Percentiles rank a stretch among this genome's conserved stretches.
Evolutionary conservation across 2,329 filamentous ascomycete genomes (phyloP).

Genomic region (Mycosphaerella sp.): DNA sequence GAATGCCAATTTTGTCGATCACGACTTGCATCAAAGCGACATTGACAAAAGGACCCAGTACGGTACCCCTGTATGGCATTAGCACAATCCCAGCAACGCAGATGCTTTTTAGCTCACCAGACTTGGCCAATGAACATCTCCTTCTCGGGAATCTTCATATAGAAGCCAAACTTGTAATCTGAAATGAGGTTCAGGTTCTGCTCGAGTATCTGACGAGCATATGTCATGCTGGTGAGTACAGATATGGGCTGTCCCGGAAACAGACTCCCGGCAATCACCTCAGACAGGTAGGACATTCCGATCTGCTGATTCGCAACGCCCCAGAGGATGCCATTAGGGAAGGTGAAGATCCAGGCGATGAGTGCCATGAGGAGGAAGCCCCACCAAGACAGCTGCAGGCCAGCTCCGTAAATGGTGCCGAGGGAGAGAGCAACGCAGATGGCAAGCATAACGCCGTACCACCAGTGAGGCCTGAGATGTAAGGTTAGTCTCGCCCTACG

Average conservation of each 20-base stretch:
- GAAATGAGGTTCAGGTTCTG: conserved; percentile 33
- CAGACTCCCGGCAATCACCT: conserved; percentile 29
- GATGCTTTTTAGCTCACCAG: background rate
- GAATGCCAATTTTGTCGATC: conserved; percentile 36
- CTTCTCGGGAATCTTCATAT: conserved; percentile 36
- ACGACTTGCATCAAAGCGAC: conserved; percentile 33
- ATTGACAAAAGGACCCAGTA: conserved; percentile 15
- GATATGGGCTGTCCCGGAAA: conserved; percentile 31
- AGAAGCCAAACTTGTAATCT: conserved; percentile 37
- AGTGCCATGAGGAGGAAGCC: conserved; percentile 28
- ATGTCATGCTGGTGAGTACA: conserved; percentile 30
- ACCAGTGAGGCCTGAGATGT: conserved; percentile 27
- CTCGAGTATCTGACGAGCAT: conserved; percentile 33
- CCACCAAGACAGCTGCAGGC: conserved; percentile 31
- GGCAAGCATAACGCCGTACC: conserved; percentile 28
- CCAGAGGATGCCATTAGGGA: conserved; percentile 26
- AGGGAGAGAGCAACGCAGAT: conserved; percentile 28
- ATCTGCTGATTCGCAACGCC: conserved; percentile 7
- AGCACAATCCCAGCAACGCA: background rate
- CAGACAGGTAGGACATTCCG: conserved; percentile 25
- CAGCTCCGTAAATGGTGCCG: conserved; percentile 27
- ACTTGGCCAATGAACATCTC: conserved; percentile 36
- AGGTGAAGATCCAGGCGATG: conserved; percentile 27
- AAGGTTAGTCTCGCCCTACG: background rate
- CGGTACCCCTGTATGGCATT: conserved; percentile 27